Evolutionary conservation across 352 stramenopile genomes (phyloP), one percentile per base, ranked within the genome.

Genomic region (Globisporangium rhizosaccharum): DNA sequence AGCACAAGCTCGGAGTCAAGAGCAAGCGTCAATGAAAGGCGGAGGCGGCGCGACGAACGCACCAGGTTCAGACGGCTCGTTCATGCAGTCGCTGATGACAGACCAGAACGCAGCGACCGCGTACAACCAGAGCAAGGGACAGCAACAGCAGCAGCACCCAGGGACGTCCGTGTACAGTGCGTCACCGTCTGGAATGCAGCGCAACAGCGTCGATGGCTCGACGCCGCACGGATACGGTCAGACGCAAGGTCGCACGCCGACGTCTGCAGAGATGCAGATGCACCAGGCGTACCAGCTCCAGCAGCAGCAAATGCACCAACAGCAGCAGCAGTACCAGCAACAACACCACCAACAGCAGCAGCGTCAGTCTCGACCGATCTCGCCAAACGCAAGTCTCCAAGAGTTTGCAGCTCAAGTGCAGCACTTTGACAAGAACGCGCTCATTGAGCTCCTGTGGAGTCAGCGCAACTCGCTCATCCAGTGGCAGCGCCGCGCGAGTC

Each of bases 361-460:
- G 9, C 58, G 58, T 6, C 72, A 75, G 45, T 23, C 51, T 12
- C 53, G 51, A 11, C 63, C 66, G 18, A 54, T 57, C 41, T 48
- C 59, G 26, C 52, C 49, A 28, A 14, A 50, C 14, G 61, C 62
- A 18, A 80, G 61, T 41, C 71, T 83, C n/a, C 65, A 78, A 23
- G 83, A 88, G 37, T 92, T 92, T 63, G 73, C 70, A 15, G 68
- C 66, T 7, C 83, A 90, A 56, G 76, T 90, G 4, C 75, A 89
- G 57, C 83, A 87, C 37, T 73, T 88, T 15, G 78, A 88, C 53
- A 79, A 83, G 39, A 76, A 68, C 23, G 68, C 73, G 9, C 61
- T 92, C 4, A 75, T 92, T n/a, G 81, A 90, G 42, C 62, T 91
- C 15, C 54, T 90, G 26, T 91, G 81, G 83, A 92, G 77, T 45